phyloP scores from a whole-genome alignment of 1,284 basidiomycete genomes.

The Porodaedalea pini region DNA sequence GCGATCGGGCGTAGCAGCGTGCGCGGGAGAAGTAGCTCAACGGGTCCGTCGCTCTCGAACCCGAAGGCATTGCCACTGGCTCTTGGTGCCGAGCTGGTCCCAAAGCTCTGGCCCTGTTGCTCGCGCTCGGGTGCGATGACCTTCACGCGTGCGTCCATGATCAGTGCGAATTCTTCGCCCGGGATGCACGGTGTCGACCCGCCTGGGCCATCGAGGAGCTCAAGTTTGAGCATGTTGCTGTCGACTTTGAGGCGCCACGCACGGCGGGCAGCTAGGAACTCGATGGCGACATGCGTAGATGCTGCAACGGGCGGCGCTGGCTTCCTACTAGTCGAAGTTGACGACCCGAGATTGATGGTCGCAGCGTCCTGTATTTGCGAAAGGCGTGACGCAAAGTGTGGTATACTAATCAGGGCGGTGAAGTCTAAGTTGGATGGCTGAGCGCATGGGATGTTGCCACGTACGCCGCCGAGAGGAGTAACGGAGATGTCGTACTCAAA shows the following conservation, averaged over 20 bases:
- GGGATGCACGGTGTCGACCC: not conserved
- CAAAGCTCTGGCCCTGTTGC: no score
- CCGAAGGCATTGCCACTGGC: no score
- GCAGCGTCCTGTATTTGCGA: not conserved
- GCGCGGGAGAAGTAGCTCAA: slow-evolving; percentile 11
- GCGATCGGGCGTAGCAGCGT: slow-evolving; percentile 1
- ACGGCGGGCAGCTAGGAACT: slow-evolving; percentile 11
- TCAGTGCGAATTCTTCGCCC: not conserved
- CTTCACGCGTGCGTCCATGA: slow-evolving; percentile 13
- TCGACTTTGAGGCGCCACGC: slow-evolving; percentile 17
- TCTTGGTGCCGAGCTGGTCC: no score
- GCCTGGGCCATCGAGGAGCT: slow-evolving; percentile 13
- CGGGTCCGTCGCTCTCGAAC: not conserved
- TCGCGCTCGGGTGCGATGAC: not conserved
- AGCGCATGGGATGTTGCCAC: not conserved
- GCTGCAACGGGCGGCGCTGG: not conserved
- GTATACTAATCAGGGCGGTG: slow-evolving; percentile 6
- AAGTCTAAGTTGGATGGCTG: not conserved
- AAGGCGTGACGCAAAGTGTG: not conserved
- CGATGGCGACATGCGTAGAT: not conserved
- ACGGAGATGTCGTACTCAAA: slow-evolving; percentile 15
- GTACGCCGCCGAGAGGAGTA: not conserved
- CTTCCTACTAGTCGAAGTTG: not conserved
- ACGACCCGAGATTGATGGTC: not conserved
- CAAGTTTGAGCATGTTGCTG: slow-evolving; percentile 12